Evolutionary conservation across 164 flowering plant genomes (phyloP).

Genomic region (Buxus sempervirens): DNA sequence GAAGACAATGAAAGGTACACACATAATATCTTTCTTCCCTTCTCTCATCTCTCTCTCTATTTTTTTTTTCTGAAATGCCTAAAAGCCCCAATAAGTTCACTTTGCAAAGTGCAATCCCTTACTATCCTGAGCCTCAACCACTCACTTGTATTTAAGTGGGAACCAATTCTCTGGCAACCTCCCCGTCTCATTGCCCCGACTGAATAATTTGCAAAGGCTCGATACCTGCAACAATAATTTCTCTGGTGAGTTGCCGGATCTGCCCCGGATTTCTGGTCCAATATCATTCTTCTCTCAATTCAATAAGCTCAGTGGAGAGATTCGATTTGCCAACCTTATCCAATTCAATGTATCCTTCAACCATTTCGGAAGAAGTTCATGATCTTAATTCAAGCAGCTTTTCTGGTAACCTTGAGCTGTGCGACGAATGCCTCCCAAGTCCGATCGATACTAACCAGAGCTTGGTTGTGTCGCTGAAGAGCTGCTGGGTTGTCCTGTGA

Average conservation of each 20-base stretch:
- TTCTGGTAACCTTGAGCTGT: conserved; percentile 39
- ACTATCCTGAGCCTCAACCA: conserved; percentile 33
- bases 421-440: conserved; percentile 50
- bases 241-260: conserved; percentile 45
- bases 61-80: no score
- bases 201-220: conserved; percentile 37
- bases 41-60: no score
- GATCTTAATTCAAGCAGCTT: conserved; percentile 24
- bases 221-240: conserved; percentile 38
- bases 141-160: conserved; percentile 28
- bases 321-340: conserved; percentile 40
- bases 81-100: no score
- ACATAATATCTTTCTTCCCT: no score
- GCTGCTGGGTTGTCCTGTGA: no score
- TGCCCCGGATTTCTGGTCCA: conserved; percentile 41
- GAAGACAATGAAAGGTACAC: no score
- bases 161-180: conserved; percentile 38
- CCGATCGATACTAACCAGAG: no score
- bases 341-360: conserved; percentile 49
- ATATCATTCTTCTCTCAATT: conserved; percentile 35
- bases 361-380: conserved; percentile 33
- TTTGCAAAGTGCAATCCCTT: conserved; percentile 35
- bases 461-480: no score
- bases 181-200: conserved; percentile 31
- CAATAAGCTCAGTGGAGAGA: conserved; percentile 37